Base-by-base conservation (phyloP, 306 rosid genomes). In the Lablab purpureus region DNA sequence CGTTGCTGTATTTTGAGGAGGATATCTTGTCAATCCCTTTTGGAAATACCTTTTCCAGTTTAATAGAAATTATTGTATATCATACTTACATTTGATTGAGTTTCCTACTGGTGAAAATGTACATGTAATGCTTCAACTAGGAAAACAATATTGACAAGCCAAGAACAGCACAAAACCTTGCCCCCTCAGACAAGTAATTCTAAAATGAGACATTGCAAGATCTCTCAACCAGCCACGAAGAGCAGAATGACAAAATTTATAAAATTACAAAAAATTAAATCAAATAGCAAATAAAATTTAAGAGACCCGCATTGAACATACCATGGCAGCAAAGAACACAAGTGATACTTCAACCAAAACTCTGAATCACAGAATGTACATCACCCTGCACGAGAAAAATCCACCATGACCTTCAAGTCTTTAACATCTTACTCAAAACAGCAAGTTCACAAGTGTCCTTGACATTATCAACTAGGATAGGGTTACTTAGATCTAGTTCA, bases 281-380 rank as follows among this genome's bases (percentile, higher is more conserved):
- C 17, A 19, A 62, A 60, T n/a, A 27, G 46, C 52, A 52, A 36
- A 45, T 34, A 73, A 60, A 74, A 55, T 12, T 14, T 62, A 46
- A 65, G 65, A 68, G 37, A 73, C 58, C 28, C 68, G 52, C 41
- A 54, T 17, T 49, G 59, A 51, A 46, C 76, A 80, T 81, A 84
- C 89, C 89, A 87, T 83, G 79, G 69, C 7, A 18, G 37, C 64
- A 80, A 68, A 45, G 19, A n/a, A 18, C 10, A 54, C 28, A 17
- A 41, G 37, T 10, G 73, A 66, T 58, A 46, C 80, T 73, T 76
- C 67, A 51, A 67, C 23, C 46, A 62, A 76, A 69, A 67, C 34
- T 54, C 65, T 17, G 41, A 73, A 74, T 64, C 81, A 69, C 67
- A 75, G 66, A 83, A 43, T 27, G 51, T 13, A n/a, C 21, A 34